phyloP scores from a whole-genome alignment of 805 yeast species.

The Saturnispora ahearnii region DNA sequence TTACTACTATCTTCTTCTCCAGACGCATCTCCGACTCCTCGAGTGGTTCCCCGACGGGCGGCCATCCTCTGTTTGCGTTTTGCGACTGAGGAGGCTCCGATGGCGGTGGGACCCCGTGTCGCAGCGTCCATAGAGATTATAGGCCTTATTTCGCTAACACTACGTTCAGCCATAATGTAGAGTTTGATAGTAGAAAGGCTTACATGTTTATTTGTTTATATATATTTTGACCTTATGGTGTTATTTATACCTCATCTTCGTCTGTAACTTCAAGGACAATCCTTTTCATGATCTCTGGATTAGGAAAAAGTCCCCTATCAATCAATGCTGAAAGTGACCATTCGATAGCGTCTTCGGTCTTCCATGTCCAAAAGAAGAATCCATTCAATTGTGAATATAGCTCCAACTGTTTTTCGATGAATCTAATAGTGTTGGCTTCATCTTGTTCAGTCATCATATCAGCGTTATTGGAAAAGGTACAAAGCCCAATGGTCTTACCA shows the following conservation, averaged over 20 bases:
- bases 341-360: slow-evolving; percentile 55
- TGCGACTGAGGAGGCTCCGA: neutral
- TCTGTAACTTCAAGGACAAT: neutral
- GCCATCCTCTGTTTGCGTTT: neutral
- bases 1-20: neutral
- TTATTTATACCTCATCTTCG: neutral
- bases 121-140: neutral
- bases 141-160: slow-evolving; percentile 33
- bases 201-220: slow-evolving; percentile 15
- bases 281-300: slow-evolving; percentile 52
- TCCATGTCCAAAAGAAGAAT: slow-evolving; percentile 66
- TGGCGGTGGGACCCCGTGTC: neutral
- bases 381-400: slow-evolving; percentile 41
- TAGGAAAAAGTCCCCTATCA: slow-evolving; percentile 47
- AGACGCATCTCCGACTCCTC: neutral
- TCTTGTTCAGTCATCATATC: slow-evolving; percentile 36
- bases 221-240: neutral
- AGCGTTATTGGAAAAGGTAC: slow-evolving; percentile 32
- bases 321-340: slow-evolving; percentile 56
- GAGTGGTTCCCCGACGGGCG: neutral
- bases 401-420: slow-evolving; percentile 53
- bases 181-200: slow-evolving; percentile 33
- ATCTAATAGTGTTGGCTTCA: slow-evolving; percentile 39
- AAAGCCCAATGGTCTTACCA: slow-evolving; percentile 40
- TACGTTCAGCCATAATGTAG: slow-evolving; percentile 27